Evolutionary conservation across 345 rosid genomes (phyloP).

Genomic region (Zanthoxylum bungeanum): DNA sequence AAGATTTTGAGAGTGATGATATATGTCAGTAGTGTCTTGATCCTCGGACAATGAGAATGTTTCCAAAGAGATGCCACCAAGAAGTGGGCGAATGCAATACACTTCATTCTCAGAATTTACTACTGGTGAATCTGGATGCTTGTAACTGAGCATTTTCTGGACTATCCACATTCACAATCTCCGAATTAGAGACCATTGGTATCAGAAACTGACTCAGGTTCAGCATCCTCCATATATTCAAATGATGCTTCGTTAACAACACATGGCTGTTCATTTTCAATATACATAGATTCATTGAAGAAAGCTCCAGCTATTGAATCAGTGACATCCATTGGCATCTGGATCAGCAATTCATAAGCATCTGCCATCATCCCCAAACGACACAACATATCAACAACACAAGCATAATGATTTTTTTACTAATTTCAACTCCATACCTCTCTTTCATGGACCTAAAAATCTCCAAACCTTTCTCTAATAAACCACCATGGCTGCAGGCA

Average conservation of each 20-base stretch:
- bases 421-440: conserved; percentile 20
- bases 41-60: conserved; percentile 13
- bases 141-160: conserved; percentile 22
- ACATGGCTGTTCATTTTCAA: too few relatives aligned
- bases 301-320: conserved; percentile 48
- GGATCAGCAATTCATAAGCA: conserved; percentile 35
- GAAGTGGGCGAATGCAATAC: not conserved
- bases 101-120: conserved; percentile 14
- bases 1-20: conserved; percentile 1
- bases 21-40: not conserved
- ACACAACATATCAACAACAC: conserved; percentile 57
- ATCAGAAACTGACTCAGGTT: conserved; percentile 14
- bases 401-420: conserved; percentile 47
- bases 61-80: conserved; percentile 5
- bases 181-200: conserved; percentile 24
- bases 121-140: conserved; percentile 17
- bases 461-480: conserved; percentile 39
- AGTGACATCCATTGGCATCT: conserved; percentile 29
- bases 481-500: conserved; percentile 54
- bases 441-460: conserved; percentile 41
- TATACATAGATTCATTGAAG: conserved; percentile 45
- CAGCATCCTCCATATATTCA: conserved; percentile 39
- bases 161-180: conserved; percentile 26
- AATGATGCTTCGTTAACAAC: too few relatives aligned
- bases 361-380: conserved; percentile 47